These are phyloP conservation scores for Exophiala dermatitidis DNA, from an alignment of 2,329 filamentous ascomycete genomes.

Conservation along the genomic window DNA sequence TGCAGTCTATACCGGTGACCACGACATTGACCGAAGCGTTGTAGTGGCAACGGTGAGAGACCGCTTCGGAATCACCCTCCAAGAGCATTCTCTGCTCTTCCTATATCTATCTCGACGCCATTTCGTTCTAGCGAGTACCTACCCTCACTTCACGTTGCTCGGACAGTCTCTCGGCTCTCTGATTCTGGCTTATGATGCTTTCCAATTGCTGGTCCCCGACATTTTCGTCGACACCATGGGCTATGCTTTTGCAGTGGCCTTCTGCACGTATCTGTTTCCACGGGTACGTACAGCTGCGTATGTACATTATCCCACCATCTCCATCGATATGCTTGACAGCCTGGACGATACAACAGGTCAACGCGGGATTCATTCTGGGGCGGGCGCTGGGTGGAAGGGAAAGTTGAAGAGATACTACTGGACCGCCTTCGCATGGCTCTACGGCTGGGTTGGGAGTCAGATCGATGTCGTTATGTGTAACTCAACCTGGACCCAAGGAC, in stretches of 20 bases:
- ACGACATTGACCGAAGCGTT: constrained; percentile 71
- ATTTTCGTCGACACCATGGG: constrained; percentile 98
- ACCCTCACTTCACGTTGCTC: constrained; percentile 84
- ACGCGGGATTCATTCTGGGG: constrained; percentile 75
- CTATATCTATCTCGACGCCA: constrained; percentile 83
- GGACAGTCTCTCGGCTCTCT: constrained; percentile 91
- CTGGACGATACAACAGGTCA: constrained; percentile 59
- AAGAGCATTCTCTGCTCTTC: constrained; percentile 75
- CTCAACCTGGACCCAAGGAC: constrained; percentile 83
- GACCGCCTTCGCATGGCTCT: constrained; percentile 73
- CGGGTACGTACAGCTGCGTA: constrained; percentile 80
- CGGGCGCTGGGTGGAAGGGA: constrained; percentile 66
- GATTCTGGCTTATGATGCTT: constrained; percentile 82
- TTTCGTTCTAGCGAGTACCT: constrained; percentile 78
- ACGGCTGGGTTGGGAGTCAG: constrained; percentile 72
- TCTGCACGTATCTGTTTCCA: constrained; percentile 75
- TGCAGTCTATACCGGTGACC: constrained; percentile 91
- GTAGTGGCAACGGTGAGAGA: constrained; percentile 73
- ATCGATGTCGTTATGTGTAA: constrained; percentile 97
- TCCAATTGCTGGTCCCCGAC: constrained; percentile 84
- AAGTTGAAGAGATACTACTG: constrained; percentile 73
- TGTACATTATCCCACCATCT: constrained; percentile 97
- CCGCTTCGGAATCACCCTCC: constrained; percentile 86
- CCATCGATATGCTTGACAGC: constrained; percentile 89
- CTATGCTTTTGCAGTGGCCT: constrained; percentile 81